These are phyloP conservation scores for Mimosa bimucronata DNA, from an alignment of 306 rosid species.

Conservation along the genomic window DNA sequence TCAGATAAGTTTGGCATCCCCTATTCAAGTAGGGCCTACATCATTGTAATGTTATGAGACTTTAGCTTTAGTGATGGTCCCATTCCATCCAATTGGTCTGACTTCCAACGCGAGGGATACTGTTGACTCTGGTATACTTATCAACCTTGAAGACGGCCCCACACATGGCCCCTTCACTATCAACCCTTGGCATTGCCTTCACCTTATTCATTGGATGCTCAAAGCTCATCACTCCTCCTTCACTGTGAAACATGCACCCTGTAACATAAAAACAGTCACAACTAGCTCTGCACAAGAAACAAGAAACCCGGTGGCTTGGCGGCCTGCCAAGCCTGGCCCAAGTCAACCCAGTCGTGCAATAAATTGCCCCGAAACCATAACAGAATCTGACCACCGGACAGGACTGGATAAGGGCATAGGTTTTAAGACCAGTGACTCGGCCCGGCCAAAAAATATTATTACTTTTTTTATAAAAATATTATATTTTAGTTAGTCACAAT, in stretches of 20 bases:
- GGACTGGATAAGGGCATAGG: too few species aligned
- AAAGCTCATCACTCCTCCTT: slow-evolving; percentile 89
- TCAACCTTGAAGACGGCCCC: slow-evolving; percentile 96
- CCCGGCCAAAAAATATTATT: too few species aligned
- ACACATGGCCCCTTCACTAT: slow-evolving; percentile 93
- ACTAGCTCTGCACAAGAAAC: too few species aligned
- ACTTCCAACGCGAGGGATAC: slow-evolving; percentile 92
- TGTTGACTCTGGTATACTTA: slow-evolving; percentile 70
- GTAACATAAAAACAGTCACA: slow-evolving; percentile 6
- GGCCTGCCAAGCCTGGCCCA: too few species aligned
- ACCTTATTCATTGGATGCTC: slow-evolving; percentile 96
- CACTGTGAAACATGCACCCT: slow-evolving; percentile 96
- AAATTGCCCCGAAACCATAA: too few species aligned
- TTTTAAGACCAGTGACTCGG: too few species aligned
- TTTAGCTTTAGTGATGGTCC: slow-evolving; percentile 48
- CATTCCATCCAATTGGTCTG: slow-evolving; percentile 77
- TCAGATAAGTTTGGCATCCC: background rate
- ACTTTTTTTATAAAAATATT: too few species aligned
- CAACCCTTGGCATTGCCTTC: slow-evolving; percentile 94
- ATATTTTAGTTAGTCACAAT: too few species aligned
- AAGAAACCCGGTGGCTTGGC: too few species aligned
- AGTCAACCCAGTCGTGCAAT: too few species aligned
- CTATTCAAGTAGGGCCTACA: background rate
- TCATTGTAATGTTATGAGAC: background rate
- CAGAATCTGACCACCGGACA: too few species aligned